Evolutionary conservation across 2,329 filamentous ascomycete genomes (phyloP), one percentile per base, ranked within the genome.

Genomic region (Aspergillus fumigatiaffinis): DNA sequence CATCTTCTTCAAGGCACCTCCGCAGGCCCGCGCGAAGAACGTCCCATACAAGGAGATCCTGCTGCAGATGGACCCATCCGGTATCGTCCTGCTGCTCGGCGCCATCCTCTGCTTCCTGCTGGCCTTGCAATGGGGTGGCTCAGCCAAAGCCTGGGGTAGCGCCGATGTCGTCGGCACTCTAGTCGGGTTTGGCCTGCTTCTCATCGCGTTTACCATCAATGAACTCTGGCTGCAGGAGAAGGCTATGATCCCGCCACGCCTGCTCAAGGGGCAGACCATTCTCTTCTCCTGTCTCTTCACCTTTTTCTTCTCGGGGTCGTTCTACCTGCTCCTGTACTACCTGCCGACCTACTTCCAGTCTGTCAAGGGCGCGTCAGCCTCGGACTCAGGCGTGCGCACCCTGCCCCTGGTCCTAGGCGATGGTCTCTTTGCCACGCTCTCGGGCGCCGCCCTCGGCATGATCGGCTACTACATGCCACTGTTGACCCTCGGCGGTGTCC

Each of bases 81-180:
- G 80, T 1, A 68, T 70, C 0, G 60, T 69, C n/a, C 63, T 79
- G 25, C 59, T 79, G 7, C 71, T 80, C 58, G 72, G 67, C 1
- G 68, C 69, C 6, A 62, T 76, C 17, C 61, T 77, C 21, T 76
- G 70, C 60, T 73, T 78, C 35, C 61, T 82, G 10, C 71, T 82
- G 0, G 78, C 77, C 1, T 67, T 83, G 4, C 77, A 82, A 58
- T 80, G 74, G 65, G 80, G 77, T 2, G 76, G 75, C 14, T 58
- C 64, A 1, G 66, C 67, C 0, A 70, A 75, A 28, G 14, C 71
- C 1, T 79, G 77, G 77, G 64, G 61, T 20, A 63, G 58, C 29
- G 62, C 69, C n/a, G 65, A 65, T 4, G 77, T 83, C 14, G 77
- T 83, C 50, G 79, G 78, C 1, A 63, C 71, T 0, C 67, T 83